Evolutionary conservation across 139 green algal genomes (phyloP), one percentile per base, ranked within the genome.

Genomic region (Chlamydomonas sp.): DNA sequence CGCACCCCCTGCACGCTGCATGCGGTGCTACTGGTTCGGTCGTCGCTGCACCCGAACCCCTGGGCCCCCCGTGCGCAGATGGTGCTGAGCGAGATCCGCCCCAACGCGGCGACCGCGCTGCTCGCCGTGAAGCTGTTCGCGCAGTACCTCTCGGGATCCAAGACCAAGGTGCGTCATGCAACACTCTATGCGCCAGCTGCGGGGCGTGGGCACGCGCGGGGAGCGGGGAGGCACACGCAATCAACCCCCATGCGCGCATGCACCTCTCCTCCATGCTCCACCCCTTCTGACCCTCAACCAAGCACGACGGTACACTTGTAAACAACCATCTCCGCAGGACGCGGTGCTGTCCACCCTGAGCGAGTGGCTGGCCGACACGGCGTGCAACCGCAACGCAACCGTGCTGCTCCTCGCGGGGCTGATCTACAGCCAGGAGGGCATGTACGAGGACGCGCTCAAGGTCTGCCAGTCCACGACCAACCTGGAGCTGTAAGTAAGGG

Each of bases 391-490:
- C 49, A 97, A 98, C 77, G 70, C 85, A 35, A 77, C 35, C 5
- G 82, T 96, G 47, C 80, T 92, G 43, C 74, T 97, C 2, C 65
- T 96, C 1, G 88, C 89, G 5, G 93, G 83, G 3, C 78, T 87
- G 26, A 85, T 98, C 26, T 84, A 90, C 61, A 66, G 78, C 3
- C 58, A 82, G 36, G 91, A 97, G 73, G 91, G 81, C n/a, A 92
- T 97, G 77, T 92, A 91, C 70, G 85, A 90, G 10, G 92, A 97
- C 54, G 94, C 94, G 2, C 76, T 99, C 2, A 96, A 96, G 65
- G 84, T 76, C 16, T 96, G 90, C 75, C 84, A 97, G 59, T 64
- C 38, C 29, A 84, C 76, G 2, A 57, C 67, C 35, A 87, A 31
- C 28, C 76, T 97, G 10, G 62, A 69, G 5, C 43, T 35, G 8